Evolutionary conservation across 2,329 filamentous ascomycete species (phyloP), one percentile per base, ranked within the genome.

Genomic region (Fusarium papillatum): DNA sequence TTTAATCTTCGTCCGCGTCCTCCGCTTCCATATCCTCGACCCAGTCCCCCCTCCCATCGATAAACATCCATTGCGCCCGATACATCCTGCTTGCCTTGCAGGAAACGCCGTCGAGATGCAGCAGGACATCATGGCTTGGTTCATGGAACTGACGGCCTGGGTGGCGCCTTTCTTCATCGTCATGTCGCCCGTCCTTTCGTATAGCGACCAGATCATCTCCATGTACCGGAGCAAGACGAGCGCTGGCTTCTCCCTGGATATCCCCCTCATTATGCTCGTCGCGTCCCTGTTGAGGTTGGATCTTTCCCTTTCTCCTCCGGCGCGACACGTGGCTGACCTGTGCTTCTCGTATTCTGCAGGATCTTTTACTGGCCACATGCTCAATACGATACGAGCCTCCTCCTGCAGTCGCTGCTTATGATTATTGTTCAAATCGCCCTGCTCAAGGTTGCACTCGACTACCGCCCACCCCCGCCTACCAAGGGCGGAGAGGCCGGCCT

Each of bases 331-430:
- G 48, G 64, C 76, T 80, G 71, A 80, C 76, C 66, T 64, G 70
- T 36, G 72, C 71, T 73, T 66, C 50, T 69, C 55, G 68, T 71
- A 50, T 34, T 34, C 69, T 46, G 31, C 81, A 93, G 91, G 82
- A 89, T 94, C 79, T 94, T 93, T 80, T 94, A 93, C 85, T 94
- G 92, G 85, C 90, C 92, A 63, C 92, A 92, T 69, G 89, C 91
- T 17, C 88, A 88, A 81, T 94, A 91, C 83, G 92, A 94, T 78
- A 86, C 83, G 43, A 91, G 90, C 50, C 84, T 94, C 61, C 87
- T 94, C 39, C 83, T 92, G 63, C 92, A 94, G 81, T 91, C 92
- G 16, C 84, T 93, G 68, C 86, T 93, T 78, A 94, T 93, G 88
- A 89, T 94, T 50, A 83, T 85, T 16, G 90, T 94, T 78, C 92